Evolutionary conservation across 2,329 filamentous ascomycete species (phyloP), one percentile per base, ranked within the genome.

Genomic region (Aspergillus calidoustus): DNA sequence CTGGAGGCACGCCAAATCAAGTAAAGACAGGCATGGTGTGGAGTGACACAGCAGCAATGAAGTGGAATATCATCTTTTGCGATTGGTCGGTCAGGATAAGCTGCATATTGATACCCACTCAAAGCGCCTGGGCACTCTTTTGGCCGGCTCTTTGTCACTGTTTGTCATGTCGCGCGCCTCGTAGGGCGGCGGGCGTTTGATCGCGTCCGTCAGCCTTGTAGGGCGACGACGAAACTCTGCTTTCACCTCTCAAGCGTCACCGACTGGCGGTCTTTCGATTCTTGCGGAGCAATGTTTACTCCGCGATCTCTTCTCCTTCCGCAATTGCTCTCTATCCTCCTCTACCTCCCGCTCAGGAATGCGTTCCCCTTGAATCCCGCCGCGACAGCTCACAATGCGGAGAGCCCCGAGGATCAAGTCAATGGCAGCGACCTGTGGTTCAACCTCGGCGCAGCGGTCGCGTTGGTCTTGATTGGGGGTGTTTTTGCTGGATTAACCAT

Each of bases 401-500:
- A 47, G 9, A 7, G 7, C 15, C 25, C 53, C 19, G 43, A 47
- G 0, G 30, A 9, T 17, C 19, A 47, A 41, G 34, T 41, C n/a
- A 15, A 48, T 2, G 44, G 22, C 43, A 31, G 41, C 53, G 53
- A 55, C 3, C 28, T 55, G n/a, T 55, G 53, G 53, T 47, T 55
- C 28, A 48, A 55, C 13, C 25, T 55, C 15, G 15, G 53, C 17
- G 53, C 53, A 22, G 53, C 53, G 2, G 43, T 55, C 28, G 53
- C 53, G 11, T 19, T 55, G 53, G 53, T 55, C n/a, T n/a, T 55
- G 25, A 48, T 55, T 11, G 53, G 52, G 25, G 53, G 53, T 30
- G 53, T 55, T 17, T 55, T 55, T 17, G 53, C 53, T 34, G 53
- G 53, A 25, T 48, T 55, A 31, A 47, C 53, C 19, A 55, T 55